Evolutionary conservation across 768 basidiomycete species (phyloP).

Genomic region (Tylopilus plumbeoviolaceoides): DNA sequence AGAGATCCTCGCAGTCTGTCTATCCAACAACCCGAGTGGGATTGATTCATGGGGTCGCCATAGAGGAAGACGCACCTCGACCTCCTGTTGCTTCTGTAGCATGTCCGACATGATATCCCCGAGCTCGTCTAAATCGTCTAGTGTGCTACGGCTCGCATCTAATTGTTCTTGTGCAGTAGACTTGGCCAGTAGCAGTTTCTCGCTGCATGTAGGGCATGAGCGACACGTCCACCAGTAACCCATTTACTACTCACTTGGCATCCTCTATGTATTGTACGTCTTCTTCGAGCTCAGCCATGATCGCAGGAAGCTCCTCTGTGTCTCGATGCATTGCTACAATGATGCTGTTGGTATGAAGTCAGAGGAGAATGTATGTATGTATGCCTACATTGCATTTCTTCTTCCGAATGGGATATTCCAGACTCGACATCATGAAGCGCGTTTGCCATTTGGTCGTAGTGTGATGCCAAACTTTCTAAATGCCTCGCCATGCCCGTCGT

Average conservation of each 20-base stretch:
- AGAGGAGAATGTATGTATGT: neutral
- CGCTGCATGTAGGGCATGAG: constrained; percentile 36
- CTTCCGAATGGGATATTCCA: constrained; percentile 63
- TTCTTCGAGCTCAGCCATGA: constrained; percentile 70
- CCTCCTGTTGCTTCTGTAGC: constrained; percentile 60
- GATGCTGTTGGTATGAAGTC: neutral
- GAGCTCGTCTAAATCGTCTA: constrained; percentile 71
- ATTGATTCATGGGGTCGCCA: neutral
- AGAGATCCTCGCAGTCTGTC: constrained; percentile 49
- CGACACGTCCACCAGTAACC: neutral
- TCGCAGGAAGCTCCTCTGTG: constrained; percentile 70
- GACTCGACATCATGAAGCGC: constrained; percentile 64
- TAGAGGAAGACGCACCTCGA: constrained; percentile 48
- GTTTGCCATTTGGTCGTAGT: constrained; percentile 74
- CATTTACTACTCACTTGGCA: constrained; percentile 46
- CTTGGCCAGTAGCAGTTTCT: constrained; percentile 45
- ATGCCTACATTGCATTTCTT: constrained; percentile 59
- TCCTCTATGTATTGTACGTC: constrained; percentile 48
- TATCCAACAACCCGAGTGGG: constrained; percentile 16
- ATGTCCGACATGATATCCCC: constrained; percentile 79
- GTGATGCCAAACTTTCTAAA: constrained; percentile 65
- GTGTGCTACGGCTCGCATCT: constrained; percentile 42
- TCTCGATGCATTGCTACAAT: constrained; percentile 73
- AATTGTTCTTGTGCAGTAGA: constrained; percentile 44
- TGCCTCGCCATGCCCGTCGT: constrained; percentile 68